phyloP scores from a whole-genome alignment of 2,329 filamentous ascomycete genomes.

The Penicillium sp. region DNA sequence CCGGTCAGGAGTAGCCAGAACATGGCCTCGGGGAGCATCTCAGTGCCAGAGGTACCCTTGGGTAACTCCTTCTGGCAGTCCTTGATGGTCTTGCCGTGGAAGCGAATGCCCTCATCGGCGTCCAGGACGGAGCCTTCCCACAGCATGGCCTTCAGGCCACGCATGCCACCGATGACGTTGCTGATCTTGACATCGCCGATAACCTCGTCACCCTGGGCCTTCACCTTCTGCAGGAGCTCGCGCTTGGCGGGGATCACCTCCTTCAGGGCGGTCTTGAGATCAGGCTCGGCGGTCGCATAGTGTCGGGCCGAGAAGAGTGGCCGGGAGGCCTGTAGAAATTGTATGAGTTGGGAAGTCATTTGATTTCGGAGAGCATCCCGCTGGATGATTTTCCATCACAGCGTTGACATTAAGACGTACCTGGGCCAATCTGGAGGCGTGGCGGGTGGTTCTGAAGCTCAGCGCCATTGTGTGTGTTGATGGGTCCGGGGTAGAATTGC shows the following conservation, averaged over 20 bases:
- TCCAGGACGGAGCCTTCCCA: slow-evolving; percentile 99
- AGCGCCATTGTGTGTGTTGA: slow-evolving; percentile 36
- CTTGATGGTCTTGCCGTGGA: slow-evolving; percentile 97
- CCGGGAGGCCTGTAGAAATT: slow-evolving; percentile 26
- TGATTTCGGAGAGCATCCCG: neutral
- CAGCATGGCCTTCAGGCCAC: slow-evolving; percentile 95
- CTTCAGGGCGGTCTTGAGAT: slow-evolving; percentile 85
- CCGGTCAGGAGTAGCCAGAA: slow-evolving; percentile 98
- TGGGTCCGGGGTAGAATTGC: slow-evolving; percentile 32
- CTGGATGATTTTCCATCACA: neutral
- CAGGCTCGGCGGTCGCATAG: slow-evolving; percentile 73
- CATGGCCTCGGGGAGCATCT: slow-evolving; percentile 99
- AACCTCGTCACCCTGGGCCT: slow-evolving; percentile 77
- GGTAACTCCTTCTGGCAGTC: slow-evolving; percentile 93
- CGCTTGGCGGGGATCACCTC: slow-evolving; percentile 87
- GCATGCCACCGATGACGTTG: slow-evolving; percentile 95
- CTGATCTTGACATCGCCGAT: slow-evolving; percentile 93
- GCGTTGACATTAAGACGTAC: slow-evolving; percentile 26
- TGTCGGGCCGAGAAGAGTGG: slow-evolving; percentile 32
- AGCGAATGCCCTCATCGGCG: slow-evolving; percentile 94
- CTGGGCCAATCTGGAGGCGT: slow-evolving; percentile 44
- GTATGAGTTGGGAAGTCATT: slow-evolving; percentile 8
- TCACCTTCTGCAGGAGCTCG: slow-evolving; percentile 91
- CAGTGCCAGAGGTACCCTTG: slow-evolving; percentile 84
- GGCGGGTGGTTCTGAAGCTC: slow-evolving; percentile 43